A percentile compares a stretch with the other conserved stretches of the same genome.
Conservation (phyloP, 805 yeast genomes). For the Wickerhamomyces sydowiorum region DNA sequence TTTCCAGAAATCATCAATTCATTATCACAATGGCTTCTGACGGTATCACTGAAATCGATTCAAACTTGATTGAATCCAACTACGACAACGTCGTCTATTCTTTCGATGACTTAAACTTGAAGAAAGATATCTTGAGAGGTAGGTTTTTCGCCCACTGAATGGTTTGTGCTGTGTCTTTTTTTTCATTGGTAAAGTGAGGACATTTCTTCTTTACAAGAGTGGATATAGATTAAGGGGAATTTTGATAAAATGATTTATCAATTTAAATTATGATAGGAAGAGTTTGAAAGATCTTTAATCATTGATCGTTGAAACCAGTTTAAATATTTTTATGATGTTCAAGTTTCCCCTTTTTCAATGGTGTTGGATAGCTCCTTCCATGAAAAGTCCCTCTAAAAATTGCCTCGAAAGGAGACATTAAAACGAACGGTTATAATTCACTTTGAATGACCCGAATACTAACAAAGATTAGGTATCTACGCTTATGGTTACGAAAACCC, state of each 20-base stretch:
- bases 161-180: neutral
- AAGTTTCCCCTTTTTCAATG: neutral
- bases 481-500: slow-evolving; percentile 95
- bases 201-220: too few species aligned
- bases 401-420: too few species aligned
- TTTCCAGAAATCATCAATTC: neutral
- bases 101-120: slow-evolving; percentile 76
- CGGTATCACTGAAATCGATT: slow-evolving; percentile 75
- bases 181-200: neutral
- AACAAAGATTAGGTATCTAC: slow-evolving; percentile 26
- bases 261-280: slow-evolving; percentile 1
- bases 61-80: slow-evolving; percentile 86
- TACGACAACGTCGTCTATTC: slow-evolving; percentile 84
- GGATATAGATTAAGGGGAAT: too few species aligned
- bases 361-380: neutral
- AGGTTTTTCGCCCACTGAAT: too few species aligned
- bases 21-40: slow-evolving; percentile 37
- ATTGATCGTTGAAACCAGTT: neutral
- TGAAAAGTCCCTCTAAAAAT: too few species aligned
- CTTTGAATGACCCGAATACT: neutral
- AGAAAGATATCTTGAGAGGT: slow-evolving; percentile 51
- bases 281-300: neutral
- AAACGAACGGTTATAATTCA: too few species aligned
- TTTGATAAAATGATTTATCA: neutral
- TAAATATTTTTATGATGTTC: neutral